These are phyloP conservation scores for Pseudocercospora musae DNA, from an alignment of 2,329 filamentous ascomycete species.

Conservation along the genomic window DNA sequence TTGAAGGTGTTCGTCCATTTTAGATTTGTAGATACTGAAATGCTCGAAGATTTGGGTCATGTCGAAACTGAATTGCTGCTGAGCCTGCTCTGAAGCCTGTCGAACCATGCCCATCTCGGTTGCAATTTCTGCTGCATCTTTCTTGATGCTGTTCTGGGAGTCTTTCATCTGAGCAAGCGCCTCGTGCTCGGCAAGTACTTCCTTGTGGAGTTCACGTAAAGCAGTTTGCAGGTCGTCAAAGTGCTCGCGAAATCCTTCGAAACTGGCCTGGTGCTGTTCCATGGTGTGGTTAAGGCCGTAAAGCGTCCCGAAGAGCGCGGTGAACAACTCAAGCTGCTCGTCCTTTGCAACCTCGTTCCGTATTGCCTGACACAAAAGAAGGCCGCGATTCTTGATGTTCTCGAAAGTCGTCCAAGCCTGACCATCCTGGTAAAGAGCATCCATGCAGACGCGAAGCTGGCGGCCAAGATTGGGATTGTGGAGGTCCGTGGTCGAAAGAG, in stretches of 20 bases:
- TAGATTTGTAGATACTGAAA: not conserved
- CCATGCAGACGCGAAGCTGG: conserved; percentile 51
- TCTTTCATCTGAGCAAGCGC: not conserved
- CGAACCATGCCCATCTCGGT: not conserved
- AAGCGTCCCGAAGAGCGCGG: conserved; percentile 9
- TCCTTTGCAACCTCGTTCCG: conserved; percentile 57
- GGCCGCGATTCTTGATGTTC: conserved; percentile 59
- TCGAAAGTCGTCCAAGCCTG: conserved; percentile 63
- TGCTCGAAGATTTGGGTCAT: not conserved
- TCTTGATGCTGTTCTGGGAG: not conserved
- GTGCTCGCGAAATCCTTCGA: not conserved
- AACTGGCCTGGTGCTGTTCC: not conserved
- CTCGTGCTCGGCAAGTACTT: not conserved
- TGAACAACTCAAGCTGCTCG: conserved; percentile 24
- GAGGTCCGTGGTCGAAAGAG: conserved; percentile 44
- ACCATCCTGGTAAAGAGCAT: conserved; percentile 46
- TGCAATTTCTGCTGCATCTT: not conserved
- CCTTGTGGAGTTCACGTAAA: not conserved
- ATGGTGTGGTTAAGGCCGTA: conserved; percentile 2
- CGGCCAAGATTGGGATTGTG: conserved; percentile 30
- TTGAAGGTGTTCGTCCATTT: not conserved
- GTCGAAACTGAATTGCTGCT: not conserved
- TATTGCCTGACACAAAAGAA: conserved; percentile 61
- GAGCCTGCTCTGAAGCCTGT: not conserved
- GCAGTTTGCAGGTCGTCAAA: not conserved